phyloP scores from a whole-genome alignment of 805 yeast genomes.

The Candida peoriensis region DNA sequence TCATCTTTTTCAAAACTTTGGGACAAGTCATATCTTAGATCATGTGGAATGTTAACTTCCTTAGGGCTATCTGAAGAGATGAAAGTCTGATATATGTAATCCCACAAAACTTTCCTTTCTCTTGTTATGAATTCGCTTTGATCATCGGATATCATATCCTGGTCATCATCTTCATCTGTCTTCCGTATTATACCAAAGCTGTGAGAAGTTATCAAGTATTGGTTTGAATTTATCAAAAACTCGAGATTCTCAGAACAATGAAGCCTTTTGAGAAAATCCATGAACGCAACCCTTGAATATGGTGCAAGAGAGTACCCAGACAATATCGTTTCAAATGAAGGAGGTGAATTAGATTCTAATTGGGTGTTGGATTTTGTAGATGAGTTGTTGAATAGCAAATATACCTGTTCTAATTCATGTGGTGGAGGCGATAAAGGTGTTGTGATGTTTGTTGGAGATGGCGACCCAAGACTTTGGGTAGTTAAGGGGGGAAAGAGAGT shows the following conservation, averaged over 20 bases:
- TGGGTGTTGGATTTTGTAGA: too few relatives aligned
- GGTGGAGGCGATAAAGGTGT: slow-evolving; percentile 19
- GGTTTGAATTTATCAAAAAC: slow-evolving; percentile 19
- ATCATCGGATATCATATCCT: background rate
- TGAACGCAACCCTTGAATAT: slow-evolving; percentile 23
- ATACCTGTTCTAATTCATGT: slow-evolving; percentile 2
- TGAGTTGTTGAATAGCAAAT: too few relatives aligned
- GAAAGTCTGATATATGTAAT: slow-evolving; percentile 32
- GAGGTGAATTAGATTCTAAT: slow-evolving; percentile 10
- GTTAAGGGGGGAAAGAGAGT: too few relatives aligned
- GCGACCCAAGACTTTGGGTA: too few relatives aligned
- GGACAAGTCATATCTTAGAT: slow-evolving; percentile 13
- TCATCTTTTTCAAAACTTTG: slow-evolving; percentile 7
- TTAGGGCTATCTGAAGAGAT: slow-evolving; percentile 35
- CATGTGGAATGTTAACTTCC: slow-evolving; percentile 25
- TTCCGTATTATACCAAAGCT: slow-evolving; percentile 2
- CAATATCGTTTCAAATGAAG: slow-evolving; percentile 18
- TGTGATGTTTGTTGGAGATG: too few relatives aligned
- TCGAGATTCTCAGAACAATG: slow-evolving; percentile 25
- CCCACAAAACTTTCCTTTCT: slow-evolving; percentile 15
- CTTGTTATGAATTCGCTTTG: background rate
- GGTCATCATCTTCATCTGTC: background rate
- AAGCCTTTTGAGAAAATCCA: slow-evolving; percentile 18
- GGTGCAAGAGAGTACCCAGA: slow-evolving; percentile 22
- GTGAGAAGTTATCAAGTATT: slow-evolving; percentile 9